Evolutionary conservation across 2,329 filamentous ascomycete species (phyloP).

Genomic region (Colletotrichum orbiculare): DNA sequence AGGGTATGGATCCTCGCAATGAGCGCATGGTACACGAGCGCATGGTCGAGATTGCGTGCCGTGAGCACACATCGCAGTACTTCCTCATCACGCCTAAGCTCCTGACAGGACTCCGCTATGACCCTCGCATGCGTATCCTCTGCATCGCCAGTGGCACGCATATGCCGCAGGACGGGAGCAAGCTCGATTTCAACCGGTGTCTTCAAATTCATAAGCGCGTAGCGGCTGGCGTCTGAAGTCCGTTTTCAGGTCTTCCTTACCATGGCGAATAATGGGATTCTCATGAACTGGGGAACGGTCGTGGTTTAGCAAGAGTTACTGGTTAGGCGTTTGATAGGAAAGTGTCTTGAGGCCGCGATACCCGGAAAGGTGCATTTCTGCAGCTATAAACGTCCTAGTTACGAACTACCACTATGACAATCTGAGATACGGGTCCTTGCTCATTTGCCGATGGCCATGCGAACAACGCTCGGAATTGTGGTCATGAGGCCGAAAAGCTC

Average conservation of each 20-base stretch:
- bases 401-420: too few relatives aligned
- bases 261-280: conserved; percentile 1
- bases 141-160: conserved; percentile 92
- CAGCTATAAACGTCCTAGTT: too few relatives aligned
- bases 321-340: conserved; percentile 3
- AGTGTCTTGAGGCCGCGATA: conserved; percentile 12
- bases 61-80: conserved; percentile 83
- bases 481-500: too few relatives aligned
- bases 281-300: too few relatives aligned
- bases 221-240: conserved; percentile 45
- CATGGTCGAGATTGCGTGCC: conserved; percentile 97
- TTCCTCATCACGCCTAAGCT: conserved; percentile 98
- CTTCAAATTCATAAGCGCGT: conserved; percentile 55
- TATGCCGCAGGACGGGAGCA: conserved; percentile 66
- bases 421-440: too few relatives aligned
- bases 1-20: conserved; percentile 98
- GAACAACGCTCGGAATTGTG: too few relatives aligned
- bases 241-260: neutral
- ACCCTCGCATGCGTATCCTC: conserved; percentile 90
- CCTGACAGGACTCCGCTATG: conserved; percentile 85
- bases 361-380: neutral
- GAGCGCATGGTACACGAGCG: conserved; percentile 98
- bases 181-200: conserved; percentile 61
- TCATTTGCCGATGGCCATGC: too few relatives aligned
- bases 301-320: too few relatives aligned